phyloP scores from a whole-genome alignment of 106 monocot species.

The Vanilla planifolia region DNA sequence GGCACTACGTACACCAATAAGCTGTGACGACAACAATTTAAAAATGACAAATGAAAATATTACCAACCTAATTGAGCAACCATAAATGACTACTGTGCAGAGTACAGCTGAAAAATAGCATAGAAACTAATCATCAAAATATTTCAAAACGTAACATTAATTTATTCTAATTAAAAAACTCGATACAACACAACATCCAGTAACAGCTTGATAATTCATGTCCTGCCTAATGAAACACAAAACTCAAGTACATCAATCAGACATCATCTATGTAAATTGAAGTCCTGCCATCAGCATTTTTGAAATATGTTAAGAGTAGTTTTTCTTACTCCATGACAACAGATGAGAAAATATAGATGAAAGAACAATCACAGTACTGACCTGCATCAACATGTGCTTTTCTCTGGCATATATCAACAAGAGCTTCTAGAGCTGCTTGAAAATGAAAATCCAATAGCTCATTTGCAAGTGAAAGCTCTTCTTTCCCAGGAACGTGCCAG shows the following conservation, averaged over 20 bases:
- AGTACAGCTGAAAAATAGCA: no score
- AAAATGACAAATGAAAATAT: no score
- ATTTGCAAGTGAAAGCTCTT: constrained; percentile 82
- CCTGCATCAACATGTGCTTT: constrained; percentile 74
- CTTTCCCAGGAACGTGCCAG: constrained; percentile 77
- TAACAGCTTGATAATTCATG: no score
- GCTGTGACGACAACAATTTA: no score
- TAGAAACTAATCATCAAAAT: no score
- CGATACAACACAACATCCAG: no score
- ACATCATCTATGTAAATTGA: neutral
- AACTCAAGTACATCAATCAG: neutral
- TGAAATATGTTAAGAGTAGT: neutral
- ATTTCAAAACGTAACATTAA: no score
- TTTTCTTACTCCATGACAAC: neutral
- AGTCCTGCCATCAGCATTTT: neutral
- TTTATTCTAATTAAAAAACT: no score
- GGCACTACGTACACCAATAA: no score
- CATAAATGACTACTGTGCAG: no score
- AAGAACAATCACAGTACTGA: constrained; percentile 11
- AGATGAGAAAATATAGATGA: neutral
- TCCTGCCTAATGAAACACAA: neutral
- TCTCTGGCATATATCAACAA: constrained; percentile 59
- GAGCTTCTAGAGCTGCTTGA: constrained; percentile 65
- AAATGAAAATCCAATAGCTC: constrained; percentile 79
- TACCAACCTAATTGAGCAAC: no score